These are phyloP conservation scores for Mallotus japonicus DNA, from an alignment of 441 rosid genomes.

Conservation along the genomic window DNA sequence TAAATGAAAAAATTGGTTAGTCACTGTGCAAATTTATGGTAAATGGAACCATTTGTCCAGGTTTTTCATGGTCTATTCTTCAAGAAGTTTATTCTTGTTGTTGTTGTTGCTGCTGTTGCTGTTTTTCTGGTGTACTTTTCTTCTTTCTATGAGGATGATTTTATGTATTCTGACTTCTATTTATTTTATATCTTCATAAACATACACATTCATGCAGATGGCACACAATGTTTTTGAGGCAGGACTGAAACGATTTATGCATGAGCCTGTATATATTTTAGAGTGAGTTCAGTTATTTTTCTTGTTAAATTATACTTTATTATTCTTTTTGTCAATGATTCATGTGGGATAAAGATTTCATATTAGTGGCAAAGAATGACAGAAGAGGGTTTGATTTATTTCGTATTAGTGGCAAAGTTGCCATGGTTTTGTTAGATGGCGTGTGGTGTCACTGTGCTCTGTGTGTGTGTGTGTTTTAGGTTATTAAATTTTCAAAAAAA, in stretches of 20 bases:
- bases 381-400: no score
- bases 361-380: background rate
- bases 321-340: background rate
- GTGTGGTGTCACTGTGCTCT: no score
- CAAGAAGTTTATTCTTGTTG: background rate
- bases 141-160: background rate
- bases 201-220: constrained; percentile 46
- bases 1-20: background rate
- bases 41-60: background rate
- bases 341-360: background rate
- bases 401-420: no score
- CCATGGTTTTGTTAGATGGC: no score
- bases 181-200: background rate
- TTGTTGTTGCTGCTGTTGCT: background rate
- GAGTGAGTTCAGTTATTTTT: constrained; percentile 55
- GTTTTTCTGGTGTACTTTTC: background rate
- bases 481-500: no score
- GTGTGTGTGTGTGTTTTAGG: no score
- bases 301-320: constrained; percentile 1
- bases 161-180: background rate
- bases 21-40: constrained; percentile 12
- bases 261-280: constrained; percentile 87
- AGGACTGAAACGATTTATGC: constrained; percentile 89
- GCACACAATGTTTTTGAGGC: constrained; percentile 96
- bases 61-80: background rate